These are phyloP conservation scores for Tremella fuciformis DNA, from an alignment of 768 basidiomycete genomes.

Conservation along the genomic window DNA sequence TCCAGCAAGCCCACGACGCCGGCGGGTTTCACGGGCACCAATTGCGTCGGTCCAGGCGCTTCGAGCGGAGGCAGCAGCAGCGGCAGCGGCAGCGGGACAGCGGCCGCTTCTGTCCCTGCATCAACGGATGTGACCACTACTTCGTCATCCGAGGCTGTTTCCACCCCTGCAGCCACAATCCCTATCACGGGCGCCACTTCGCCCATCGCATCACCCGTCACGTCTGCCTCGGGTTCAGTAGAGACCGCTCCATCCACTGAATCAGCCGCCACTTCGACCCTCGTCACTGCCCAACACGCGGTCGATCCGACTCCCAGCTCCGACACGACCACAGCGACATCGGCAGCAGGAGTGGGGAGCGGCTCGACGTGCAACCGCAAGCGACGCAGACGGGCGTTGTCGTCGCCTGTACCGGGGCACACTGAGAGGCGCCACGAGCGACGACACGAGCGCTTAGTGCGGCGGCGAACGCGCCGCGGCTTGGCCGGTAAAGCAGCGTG, in stretches of 20 bases:
- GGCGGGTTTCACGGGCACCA: constrained; percentile 36
- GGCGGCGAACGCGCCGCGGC: not conserved
- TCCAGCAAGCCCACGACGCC: constrained; percentile 33
- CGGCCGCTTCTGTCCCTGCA: no score
- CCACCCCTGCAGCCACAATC: constrained; percentile 10
- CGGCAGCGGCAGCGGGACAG: not conserved
- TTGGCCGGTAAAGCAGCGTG: not conserved
- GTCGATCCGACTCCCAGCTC: constrained; percentile 13
- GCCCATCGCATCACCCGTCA: no score
- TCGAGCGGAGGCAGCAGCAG: not conserved
- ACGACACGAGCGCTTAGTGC: not conserved
- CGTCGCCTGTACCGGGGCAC: not conserved
- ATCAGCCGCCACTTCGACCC: constrained; percentile 3
- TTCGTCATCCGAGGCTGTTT: not conserved
- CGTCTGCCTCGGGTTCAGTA: constrained; percentile 8
- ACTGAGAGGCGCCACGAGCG: not conserved
- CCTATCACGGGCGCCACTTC: constrained; percentile 7
- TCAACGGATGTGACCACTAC: not conserved
- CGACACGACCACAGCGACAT: constrained; percentile 7
- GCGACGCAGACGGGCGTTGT: not conserved
- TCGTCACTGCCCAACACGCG: constrained; percentile 9
- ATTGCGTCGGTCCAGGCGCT: constrained; percentile 41
- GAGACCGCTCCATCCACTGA: constrained; percentile 3
- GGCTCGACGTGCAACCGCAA: not conserved
- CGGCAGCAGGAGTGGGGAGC: not conserved